Conservation (phyloP, 768 basidiomycete species). For the Russula brevipes region DNA sequence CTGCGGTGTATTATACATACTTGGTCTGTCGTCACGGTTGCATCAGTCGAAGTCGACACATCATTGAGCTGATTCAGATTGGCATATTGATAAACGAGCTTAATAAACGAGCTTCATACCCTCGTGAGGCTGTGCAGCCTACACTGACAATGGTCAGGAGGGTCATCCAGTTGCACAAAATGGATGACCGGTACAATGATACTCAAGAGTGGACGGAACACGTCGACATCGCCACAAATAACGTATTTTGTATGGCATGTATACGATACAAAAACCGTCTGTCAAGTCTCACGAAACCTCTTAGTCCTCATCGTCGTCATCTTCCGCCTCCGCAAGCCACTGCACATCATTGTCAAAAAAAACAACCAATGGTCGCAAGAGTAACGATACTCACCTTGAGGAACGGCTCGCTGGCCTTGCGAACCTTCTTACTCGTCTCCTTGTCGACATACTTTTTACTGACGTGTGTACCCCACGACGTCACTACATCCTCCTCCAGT, state of each 20-base stretch:
- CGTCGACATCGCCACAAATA: too few species aligned
- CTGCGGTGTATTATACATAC: constrained; percentile 44
- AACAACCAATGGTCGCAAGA: background rate
- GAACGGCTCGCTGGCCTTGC: constrained; percentile 94
- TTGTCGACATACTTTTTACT: constrained; percentile 96
- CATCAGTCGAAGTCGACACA: background rate
- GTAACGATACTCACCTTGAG: constrained; percentile 56
- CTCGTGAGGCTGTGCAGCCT: constrained; percentile 74
- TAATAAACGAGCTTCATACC: constrained; percentile 35
- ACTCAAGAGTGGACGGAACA: too few species aligned
- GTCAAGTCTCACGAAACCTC: background rate
- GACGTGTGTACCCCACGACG: constrained; percentile 93
- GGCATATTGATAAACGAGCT: background rate
- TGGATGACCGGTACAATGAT: too few species aligned
- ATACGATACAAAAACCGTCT: background rate
- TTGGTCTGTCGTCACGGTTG: constrained; percentile 71
- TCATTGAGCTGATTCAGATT: background rate
- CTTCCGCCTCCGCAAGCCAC: constrained; percentile 90
- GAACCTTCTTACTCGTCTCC: constrained; percentile 90
- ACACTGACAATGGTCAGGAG: constrained; percentile 49
- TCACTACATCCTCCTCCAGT: constrained; percentile 85
- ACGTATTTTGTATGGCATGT: too few species aligned
- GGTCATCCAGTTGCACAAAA: too few species aligned
- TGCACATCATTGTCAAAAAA: constrained; percentile 30
- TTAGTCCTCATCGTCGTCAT: constrained; percentile 40